Base-by-base conservation (phyloP, 352 stramenopile genomes). In the Globisporangium alternatum region DNA sequence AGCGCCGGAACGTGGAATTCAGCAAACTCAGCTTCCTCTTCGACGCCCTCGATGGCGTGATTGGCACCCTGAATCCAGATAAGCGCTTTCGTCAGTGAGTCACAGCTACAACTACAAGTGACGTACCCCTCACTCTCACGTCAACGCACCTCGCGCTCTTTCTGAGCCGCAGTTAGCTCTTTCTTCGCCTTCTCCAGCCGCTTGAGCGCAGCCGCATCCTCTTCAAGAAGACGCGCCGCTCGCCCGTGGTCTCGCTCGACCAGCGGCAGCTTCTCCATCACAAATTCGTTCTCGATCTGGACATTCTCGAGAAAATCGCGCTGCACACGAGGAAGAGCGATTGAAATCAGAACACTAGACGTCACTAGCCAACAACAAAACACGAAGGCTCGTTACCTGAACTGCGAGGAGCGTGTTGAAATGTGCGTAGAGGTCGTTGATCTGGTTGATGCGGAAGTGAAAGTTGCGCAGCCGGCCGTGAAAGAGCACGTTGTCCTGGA, bases 1-100 rank as follows among this genome's bases (percentile, higher is more conserved):
- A 94, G 67, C 25, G 85, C 72, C 7, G 80, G 78, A 0, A 77
- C 81, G 54, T 94, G 81, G 21, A 83, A 86, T 51, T 90, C 84
- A 0, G 83, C 81, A 58, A 92, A 88, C 56, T 91, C 80, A 1
- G 83, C 83, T 45, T 92, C 83, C 68, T 94, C 81, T 62, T 92
- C 81, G 1, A 91, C 80, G 3, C 83, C 85, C 76, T 89, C 79
- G 3, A 86, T 77, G 0, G 76, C 77, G 35, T 81, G 75, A 57
- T 75, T 74, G 2, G 78, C 79, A 7, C 60, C 59, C 77, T 88
- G 57, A 25, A 43, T 9, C 41, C 25, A 21, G 2, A 45, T 12
- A 57, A 21, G 12, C 5, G 17, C 7, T 47, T 13, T 30, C 17
- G 19, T 56, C 5, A 35, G 28, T 2, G 22, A 53, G 13, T 22